Evolutionary conservation across 2,329 filamentous ascomycete genomes (phyloP), one percentile per base, ranked within the genome.

Genomic region (Juglanconis juglandina): DNA sequence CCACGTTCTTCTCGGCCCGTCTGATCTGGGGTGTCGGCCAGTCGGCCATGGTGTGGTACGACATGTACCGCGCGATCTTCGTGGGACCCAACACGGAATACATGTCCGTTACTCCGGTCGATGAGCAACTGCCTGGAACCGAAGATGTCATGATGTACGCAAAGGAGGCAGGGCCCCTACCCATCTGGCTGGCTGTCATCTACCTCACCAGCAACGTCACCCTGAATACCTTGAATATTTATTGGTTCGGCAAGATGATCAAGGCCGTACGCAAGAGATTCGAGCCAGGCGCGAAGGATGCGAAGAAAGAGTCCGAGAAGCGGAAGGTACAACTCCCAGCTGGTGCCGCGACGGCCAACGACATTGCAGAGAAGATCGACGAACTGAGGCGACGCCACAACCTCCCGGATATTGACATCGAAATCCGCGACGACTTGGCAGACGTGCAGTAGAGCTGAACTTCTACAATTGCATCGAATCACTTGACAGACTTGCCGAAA

Each of bases 201-300:
- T 95, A 95, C 69, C 73, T 92, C 6, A 80, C 79, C 9, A 87
- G 85, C 69, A 95, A 95, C 72, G 57, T 91, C 24, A 83, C 84
- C 0, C 81, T 96, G 33, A 94, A 92, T 69, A 80, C 82, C 11
- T 77, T 96, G 56, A 96, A 96, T 75, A 87, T 90, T 69, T 90
- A 88, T 75, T 96, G 91, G 91, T 95, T 94, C 71, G 80, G 86
- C 69, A 92, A 91, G 82, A 96, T 96, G 91, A 87, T 96, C 64
- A 81, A 85, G 62, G 90, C 91, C 8, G 85, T 95, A 11, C 81
- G 87, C 62, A 92, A 90, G 77, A 82, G 91, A 33, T 95, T 95
- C 70, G 81, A 85, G 62, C 74, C 88, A 4, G 69, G 75, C 33
- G 71, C 75, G 64, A 66, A 69, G 7, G 66, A 57, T 52, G 30